These are phyloP conservation scores for Stachybotrys chartarum DNA, from an alignment of 2,329 filamentous ascomycete genomes.

Conservation along the genomic window DNA sequence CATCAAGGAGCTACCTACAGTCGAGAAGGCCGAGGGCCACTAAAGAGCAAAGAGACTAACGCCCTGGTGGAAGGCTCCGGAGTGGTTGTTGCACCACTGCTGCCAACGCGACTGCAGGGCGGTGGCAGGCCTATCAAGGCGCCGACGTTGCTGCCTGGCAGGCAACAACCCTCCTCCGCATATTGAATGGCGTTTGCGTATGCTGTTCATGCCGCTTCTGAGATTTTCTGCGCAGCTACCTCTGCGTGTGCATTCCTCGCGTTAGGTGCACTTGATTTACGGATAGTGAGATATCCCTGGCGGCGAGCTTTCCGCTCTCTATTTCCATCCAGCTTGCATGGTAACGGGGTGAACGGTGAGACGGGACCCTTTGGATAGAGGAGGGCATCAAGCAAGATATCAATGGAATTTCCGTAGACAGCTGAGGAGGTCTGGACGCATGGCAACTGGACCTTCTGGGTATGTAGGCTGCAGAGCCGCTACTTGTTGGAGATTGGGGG, in stretches of 20 bases:
- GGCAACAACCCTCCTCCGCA: no score
- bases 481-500: not conserved
- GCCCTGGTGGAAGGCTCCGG: not conserved
- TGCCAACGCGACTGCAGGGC: no score
- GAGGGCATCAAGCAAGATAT: not conserved
- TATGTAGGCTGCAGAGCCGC: not conserved
- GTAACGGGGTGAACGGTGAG: not conserved
- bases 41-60: constrained; percentile 11
- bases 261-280: no score
- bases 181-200: no score
- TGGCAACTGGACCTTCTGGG: not conserved
- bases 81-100: not conserved
- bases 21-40: constrained; percentile 29
- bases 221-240: no score
- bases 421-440: not conserved
- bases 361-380: not conserved
- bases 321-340: no score
- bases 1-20: constrained; percentile 68
- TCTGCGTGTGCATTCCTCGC: no score
- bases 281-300: no score
- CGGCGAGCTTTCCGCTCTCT: no score
- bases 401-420: not conserved
- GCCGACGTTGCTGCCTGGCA: no score
- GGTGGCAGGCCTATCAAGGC: no score
- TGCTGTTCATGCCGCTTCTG: no score